Base-by-base conservation (phyloP, 768 basidiomycete species). In the Psilocybe sp. region DNA sequence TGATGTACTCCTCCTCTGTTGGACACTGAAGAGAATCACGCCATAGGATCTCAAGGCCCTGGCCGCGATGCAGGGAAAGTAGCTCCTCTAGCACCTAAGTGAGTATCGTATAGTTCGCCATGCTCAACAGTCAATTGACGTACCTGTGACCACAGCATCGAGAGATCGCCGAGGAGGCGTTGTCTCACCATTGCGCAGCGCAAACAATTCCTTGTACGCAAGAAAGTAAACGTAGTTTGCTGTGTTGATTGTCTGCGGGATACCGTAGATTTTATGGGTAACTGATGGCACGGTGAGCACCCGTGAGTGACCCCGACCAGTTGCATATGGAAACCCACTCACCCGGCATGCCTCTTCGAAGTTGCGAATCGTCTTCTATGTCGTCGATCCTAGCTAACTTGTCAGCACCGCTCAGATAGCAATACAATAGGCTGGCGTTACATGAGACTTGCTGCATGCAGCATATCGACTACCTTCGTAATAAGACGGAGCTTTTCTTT, bases 181-280 rank as follows among this genome's bases (percentile, higher is more conserved):
- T 33, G 59, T 46, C 1, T 64, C 52, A 18, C 52, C 61, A 40
- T 62, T 61, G 42, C 81, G 70, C 39, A 91, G 75, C 10, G 74
- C 71, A 55, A 87, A 82, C 1, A 98, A 77, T 56, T 96, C 90
- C 57, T 92, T 80, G 64, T 87, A 94, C 0, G 95, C 96, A 38
- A 92, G 80, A 62, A 98, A 99, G 64, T 96, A 98, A 23, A 94
- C 92, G 56, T 98, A 98, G 63, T 97, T 98, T 0, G 96, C 96
- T 0, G 88, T 85, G 64, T 99, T 99, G 71, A 99, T 94, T 0
- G 96, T 97, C 63, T 98, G 96, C 0, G 96, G 92, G 2, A 97
- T 72, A 1, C 96, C 96, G 59, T 96, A 99, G 57, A 99, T 96
- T 72, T 91, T 92, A 72, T 99, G 95, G 0, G 92, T 83, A 18